phyloP scores from a whole-genome alignment of 2,329 filamentous ascomycete species.

The Alternaria gansuensis region DNA sequence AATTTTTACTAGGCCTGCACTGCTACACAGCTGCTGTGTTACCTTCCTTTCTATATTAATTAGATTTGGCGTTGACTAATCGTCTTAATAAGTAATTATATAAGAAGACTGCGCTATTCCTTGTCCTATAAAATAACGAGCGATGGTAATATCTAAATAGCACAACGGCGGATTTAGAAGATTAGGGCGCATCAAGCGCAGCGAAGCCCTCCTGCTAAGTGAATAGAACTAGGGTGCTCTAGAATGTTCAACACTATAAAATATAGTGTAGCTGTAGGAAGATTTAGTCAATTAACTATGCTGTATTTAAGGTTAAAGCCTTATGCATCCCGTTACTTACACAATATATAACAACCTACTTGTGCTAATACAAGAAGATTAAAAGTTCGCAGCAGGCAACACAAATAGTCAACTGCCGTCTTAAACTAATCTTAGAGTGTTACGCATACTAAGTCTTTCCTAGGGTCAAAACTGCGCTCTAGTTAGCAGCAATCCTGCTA shows the following conservation, averaged over 20 bases:
- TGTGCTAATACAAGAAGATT: background rate
- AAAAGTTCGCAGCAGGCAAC: too few species aligned
- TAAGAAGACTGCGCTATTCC: background rate
- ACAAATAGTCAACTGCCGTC: too few species aligned
- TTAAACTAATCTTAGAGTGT: too few species aligned
- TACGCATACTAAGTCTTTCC: too few species aligned
- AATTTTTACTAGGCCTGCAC: background rate
- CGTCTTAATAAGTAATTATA: background rate
- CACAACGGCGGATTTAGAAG: background rate
- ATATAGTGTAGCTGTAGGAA: background rate
- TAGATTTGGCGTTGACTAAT: slow-evolving; percentile 10
- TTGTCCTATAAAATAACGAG: background rate
- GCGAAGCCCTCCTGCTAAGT: background rate
- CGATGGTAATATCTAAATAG: slow-evolving; percentile 4
- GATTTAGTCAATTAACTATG: background rate
- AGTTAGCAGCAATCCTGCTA: too few species aligned
- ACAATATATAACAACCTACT: background rate
- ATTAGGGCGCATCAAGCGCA: background rate
- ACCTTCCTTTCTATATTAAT: slow-evolving; percentile 15
- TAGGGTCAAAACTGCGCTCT: too few species aligned
- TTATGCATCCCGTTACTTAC: background rate
- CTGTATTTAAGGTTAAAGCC: background rate
- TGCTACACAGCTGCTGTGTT: slow-evolving; percentile 4
- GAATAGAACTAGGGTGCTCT: background rate
- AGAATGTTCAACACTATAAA: background rate